Base-by-base conservation (phyloP, 306 rosid species). In the Quercus cerris region DNA sequence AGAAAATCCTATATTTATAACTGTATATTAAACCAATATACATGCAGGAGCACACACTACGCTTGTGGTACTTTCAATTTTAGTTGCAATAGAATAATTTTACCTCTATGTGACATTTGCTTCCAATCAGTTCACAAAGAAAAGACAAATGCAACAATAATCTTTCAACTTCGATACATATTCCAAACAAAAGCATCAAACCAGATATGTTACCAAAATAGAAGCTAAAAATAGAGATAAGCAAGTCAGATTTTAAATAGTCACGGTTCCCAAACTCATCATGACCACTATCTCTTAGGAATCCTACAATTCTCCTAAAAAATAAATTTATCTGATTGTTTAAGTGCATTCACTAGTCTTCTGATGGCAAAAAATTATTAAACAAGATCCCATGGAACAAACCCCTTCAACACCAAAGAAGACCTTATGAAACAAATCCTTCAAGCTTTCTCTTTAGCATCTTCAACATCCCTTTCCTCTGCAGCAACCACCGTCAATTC, bases 401-500 rank as follows among this genome's bases (percentile, higher is more conserved):
- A 46, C 15, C 14, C 52, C 52, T 46, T 46, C 52, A 46, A 10
- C 14, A 2, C 14, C 31, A 76, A 61, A 61, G 71, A 67, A 54
- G 69, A 78, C 52, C 70, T 75, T 71, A 33, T 31, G 56, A 74
- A 71, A 74, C 46, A 70, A 57, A 76, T 55, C 56, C 41, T 62
- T 76, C 84, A 87, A 77, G 75, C 76, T 77, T 78, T 89, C 89
- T 52, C 44, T 6, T 87, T 89, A 44, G 5, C 79, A 58, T 84
- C 90, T 76, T 11, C 52, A 14, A 33, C 72, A 13, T 89, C 86
- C 73, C 87, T 83, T 87, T 89, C 41, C 9, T 35, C 9, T 4
- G 89, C 89, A 15, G 88, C 93, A 57, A 89, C 87, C 0, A 84
- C 90, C 90, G 87, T 89, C 83, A 85, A 66, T 55, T 87, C 93